phyloP scores from a whole-genome alignment of 805 yeast species.

The Cyberlindnera misumaiensis region DNA sequence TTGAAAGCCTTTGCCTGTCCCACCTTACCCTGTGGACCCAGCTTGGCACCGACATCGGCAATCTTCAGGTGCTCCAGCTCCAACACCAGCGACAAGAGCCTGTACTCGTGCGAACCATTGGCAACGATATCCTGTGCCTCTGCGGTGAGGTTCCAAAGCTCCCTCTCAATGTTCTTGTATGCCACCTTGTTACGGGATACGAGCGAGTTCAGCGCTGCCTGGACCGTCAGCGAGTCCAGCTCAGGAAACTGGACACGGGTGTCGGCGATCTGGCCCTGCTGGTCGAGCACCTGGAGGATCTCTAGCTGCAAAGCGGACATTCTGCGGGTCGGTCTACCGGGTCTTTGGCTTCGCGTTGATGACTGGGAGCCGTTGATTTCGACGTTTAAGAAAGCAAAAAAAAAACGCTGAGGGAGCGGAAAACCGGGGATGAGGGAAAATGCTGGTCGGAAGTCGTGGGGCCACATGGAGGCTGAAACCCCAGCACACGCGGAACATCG shows the following conservation, averaged over 20 bases:
- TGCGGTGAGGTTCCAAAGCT: slow-evolving; percentile 63
- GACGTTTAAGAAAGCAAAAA: background rate
- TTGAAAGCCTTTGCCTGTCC: slow-evolving; percentile 98
- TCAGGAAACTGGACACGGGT: slow-evolving; percentile 63
- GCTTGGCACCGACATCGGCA: slow-evolving; percentile 59
- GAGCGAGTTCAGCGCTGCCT: slow-evolving; percentile 82
- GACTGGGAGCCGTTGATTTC: background rate
- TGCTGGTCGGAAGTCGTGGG: background rate
- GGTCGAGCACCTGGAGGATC: slow-evolving; percentile 59
- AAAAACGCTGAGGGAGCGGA: background rate
- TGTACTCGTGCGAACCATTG: slow-evolving; percentile 86
- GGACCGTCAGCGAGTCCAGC: slow-evolving; percentile 56
- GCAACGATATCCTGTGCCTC: slow-evolving; percentile 78
- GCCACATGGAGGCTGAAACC: background rate
- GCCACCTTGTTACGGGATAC: slow-evolving; percentile 76
- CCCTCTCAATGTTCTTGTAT: slow-evolving; percentile 67
- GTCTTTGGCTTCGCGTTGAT: no score
- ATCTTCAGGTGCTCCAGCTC: slow-evolving; percentile 77
- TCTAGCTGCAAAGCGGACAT: slow-evolving; percentile 67
- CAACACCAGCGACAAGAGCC: slow-evolving; percentile 70
- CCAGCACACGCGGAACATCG: background rate
- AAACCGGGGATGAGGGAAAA: background rate
- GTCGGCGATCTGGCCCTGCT: slow-evolving; percentile 57
- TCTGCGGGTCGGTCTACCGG: no score
- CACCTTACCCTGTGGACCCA: slow-evolving; percentile 80